Conservation (phyloP, 108 stramenopile species). For the Pelagomonas calceolata region DNA sequence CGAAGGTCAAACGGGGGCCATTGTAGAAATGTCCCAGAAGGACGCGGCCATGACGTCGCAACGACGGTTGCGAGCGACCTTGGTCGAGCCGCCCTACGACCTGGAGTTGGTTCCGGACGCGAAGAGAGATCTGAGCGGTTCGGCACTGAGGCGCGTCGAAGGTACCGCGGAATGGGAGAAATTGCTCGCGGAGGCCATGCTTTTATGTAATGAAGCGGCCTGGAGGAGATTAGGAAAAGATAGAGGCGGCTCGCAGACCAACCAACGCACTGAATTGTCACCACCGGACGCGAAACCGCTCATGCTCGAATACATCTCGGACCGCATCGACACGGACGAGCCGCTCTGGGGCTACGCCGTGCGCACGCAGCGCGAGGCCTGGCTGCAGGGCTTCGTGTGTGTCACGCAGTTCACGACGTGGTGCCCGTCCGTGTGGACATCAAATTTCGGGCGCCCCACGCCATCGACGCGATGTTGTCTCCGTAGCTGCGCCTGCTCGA, state of each 20-base stretch:
- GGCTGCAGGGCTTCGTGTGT: slow-evolving; percentile 74
- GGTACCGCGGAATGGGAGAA: not conserved
- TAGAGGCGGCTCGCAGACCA: not conserved
- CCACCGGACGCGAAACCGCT: slow-evolving; percentile 51
- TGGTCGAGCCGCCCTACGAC: not conserved
- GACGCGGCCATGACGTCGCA: not conserved
- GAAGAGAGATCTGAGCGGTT: not conserved
- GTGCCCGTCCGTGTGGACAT: no score
- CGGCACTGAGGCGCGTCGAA: not conserved
- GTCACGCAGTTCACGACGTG: slow-evolving; percentile 81
- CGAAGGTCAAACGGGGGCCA: no score
- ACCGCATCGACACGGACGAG: slow-evolving; percentile 80
- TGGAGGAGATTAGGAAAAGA: not conserved
- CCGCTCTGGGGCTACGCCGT: slow-evolving; percentile 65
- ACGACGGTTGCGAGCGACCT: not conserved
- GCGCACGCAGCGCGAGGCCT: slow-evolving; percentile 42
- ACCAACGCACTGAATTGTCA: slow-evolving; percentile 6
- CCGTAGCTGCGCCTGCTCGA: no score
- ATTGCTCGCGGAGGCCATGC: slow-evolving; percentile 11
- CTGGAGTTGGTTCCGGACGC: not conserved
- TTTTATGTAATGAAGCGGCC: slow-evolving; percentile 15
- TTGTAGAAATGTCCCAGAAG: no score
- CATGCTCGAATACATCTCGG: slow-evolving; percentile 75
- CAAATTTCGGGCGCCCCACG: no score
- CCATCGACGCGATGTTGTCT: no score